phyloP scores from a whole-genome alignment of 2,329 filamentous ascomycete genomes.

The Cordyceps pruinosa region DNA sequence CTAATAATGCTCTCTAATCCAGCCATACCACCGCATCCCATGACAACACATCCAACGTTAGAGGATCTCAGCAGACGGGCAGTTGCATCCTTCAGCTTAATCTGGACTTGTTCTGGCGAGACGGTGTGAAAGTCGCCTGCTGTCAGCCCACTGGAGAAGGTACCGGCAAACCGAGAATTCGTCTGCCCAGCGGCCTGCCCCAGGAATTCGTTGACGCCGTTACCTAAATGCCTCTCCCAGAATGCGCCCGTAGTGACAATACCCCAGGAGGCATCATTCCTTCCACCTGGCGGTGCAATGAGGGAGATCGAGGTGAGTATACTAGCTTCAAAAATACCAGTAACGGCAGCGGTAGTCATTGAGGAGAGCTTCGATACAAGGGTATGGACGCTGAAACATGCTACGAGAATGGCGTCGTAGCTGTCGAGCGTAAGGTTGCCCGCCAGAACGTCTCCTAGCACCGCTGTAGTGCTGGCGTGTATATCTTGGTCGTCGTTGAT shows the following conservation, averaged over 20 bases:
- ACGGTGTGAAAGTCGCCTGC: conserved; percentile 74
- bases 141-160: conserved; percentile 73
- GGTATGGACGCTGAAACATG: conserved; percentile 82
- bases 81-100: conserved; percentile 63
- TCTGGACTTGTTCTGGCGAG: conserved; percentile 54
- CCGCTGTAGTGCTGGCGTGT: conserved; percentile 52
- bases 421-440: conserved; percentile 28
- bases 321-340: conserved; percentile 82
- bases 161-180: conserved; percentile 61
- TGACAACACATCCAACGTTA: conserved; percentile 60
- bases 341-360: conserved; percentile 24
- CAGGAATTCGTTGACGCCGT: conserved; percentile 59
- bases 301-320: conserved; percentile 57
- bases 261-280: conserved; percentile 63
- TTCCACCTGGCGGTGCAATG: conserved; percentile 17
- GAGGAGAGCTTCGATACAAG: conserved; percentile 56
- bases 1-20: conserved; percentile 74
- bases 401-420: conserved; percentile 75
- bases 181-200: conserved; percentile 35
- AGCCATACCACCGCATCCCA: conserved; percentile 89
- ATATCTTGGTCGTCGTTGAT: conserved; percentile 74
- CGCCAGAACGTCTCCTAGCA: conserved; percentile 47
- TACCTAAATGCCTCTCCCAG: conserved; percentile 67
- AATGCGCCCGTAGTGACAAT: conserved; percentile 83
- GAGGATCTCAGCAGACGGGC: conserved; percentile 52